Base-by-base conservation (phyloP, 192 early-diverging fungal species). In the Phlyctochytrium arcticum region DNA sequence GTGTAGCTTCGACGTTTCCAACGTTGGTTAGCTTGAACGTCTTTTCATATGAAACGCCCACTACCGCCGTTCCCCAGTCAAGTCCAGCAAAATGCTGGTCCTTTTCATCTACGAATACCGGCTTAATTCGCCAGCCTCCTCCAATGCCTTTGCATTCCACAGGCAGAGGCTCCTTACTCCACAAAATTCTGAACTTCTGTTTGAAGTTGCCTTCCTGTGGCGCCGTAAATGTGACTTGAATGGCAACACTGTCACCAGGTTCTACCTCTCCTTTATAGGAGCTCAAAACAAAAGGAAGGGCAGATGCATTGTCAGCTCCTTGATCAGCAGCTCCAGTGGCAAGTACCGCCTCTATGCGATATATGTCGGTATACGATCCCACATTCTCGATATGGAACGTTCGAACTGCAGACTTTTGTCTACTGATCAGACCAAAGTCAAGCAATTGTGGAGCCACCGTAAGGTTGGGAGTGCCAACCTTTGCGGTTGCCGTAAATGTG, bases 381-480 rank as follows among this genome's bases (percentile, higher is more conserved):
- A 54, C 49, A 50, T 85, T 85, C 1, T 73, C 75, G 37, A 87
- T 63, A 1, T 67, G 29, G 30, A 87, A 10, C 4, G 71, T 70
- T 26, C 75, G 63, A 2, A 67, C 59, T 19, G 57, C 70, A n/a
- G 68, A 47, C 32, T 77, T 76, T 5, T 74, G 67, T 36, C 67
- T 36, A 5, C 46, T 34, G 3, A 85, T 69, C 6, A 85, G 70
- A 5, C 85, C 85, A 74, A 84, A 87, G 32, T 87, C 83, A 3
- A 87, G 26, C 0, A 56, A 24, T 6, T 24, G 26, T 3, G 75
- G 71, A 31, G 62, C 67, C 21, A 81, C 49, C 19, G 34, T 48
- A 36, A 87, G 65, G 21, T 65, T 60, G 1, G 85, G 83, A 42
- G 70, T 72, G n/a, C 85, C 85, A 15, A 86, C 71, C 32, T 59